phyloP scores from a whole-genome alignment of 2,329 filamentous ascomycete genomes.

The Cladobotryum protrusum region DNA sequence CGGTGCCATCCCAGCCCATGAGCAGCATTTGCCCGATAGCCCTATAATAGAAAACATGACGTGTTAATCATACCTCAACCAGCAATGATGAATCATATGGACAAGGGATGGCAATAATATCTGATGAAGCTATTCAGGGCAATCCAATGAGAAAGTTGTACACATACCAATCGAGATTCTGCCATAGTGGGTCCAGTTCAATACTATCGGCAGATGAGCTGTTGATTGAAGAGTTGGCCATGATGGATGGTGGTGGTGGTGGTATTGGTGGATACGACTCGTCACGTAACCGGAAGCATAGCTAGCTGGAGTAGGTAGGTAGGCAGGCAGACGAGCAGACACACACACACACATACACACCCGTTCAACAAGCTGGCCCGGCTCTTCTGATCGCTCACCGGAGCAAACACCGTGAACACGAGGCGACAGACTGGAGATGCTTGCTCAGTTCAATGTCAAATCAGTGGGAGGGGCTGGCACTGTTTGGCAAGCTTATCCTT shows the following conservation, averaged over 20 bases:
- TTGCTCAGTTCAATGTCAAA: neutral
- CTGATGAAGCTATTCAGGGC: neutral
- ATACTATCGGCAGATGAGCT: constrained; percentile 26
- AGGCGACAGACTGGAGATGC: neutral
- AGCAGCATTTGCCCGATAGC: constrained; percentile 71
- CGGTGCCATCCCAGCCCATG: constrained; percentile 81
- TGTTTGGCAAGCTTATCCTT: neutral
- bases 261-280: constrained; percentile 12
- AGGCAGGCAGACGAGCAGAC: neutral
- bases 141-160: neutral
- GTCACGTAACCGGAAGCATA: constrained; percentile 20
- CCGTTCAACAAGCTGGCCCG: neutral
- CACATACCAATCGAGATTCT: constrained; percentile 68
- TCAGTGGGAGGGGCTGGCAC: neutral
- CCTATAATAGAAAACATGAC: constrained; percentile 33
- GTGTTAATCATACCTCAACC: constrained; percentile 21
- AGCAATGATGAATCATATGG: neutral
- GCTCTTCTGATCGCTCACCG: neutral
- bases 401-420: neutral
- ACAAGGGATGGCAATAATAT: neutral
- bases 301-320: neutral
- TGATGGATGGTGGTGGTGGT: constrained; percentile 16
- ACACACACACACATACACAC: neutral
- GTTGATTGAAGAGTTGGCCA: constrained; percentile 18
- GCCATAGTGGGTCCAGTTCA: constrained; percentile 59